Evolutionary conservation across 192 early-diverging fungal genomes (phyloP).

Genomic region (Coemansia sp.): DNA sequence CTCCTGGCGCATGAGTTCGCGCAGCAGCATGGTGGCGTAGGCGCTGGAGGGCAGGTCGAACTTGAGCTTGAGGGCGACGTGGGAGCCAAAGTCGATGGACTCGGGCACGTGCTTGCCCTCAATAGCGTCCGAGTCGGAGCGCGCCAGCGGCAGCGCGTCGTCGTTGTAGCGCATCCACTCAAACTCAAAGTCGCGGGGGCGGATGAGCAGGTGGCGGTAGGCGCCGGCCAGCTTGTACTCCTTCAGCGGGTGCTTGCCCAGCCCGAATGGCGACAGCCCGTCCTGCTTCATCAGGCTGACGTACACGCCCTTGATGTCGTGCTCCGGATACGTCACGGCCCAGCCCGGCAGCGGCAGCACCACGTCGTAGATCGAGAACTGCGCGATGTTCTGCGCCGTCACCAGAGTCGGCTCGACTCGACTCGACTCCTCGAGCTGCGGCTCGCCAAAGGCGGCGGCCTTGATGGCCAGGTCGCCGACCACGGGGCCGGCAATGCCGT

Average conservation of each 20-base stretch:
- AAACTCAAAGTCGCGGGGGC: slow-evolving; percentile 58
- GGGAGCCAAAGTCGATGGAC: slow-evolving; percentile 57
- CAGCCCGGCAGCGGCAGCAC: slow-evolving; percentile 89
- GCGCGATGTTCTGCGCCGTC: slow-evolving; percentile 60
- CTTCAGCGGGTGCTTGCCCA: slow-evolving; percentile 58
- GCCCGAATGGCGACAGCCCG: slow-evolving; percentile 61
- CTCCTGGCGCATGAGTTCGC: slow-evolving; percentile 75
- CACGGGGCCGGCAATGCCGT: slow-evolving; percentile 61
- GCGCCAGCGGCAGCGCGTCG: slow-evolving; percentile 51
- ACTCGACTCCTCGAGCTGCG: slow-evolving; percentile 12
- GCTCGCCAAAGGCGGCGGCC: slow-evolving; percentile 18
- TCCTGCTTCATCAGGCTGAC: slow-evolving; percentile 66
- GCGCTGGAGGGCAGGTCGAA: slow-evolving; percentile 77
- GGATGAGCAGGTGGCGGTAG: slow-evolving; percentile 61
- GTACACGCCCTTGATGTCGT: slow-evolving; percentile 67
- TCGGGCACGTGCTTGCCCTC: slow-evolving; percentile 45
- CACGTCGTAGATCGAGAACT: slow-evolving; percentile 82
- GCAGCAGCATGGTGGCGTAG: slow-evolving; percentile 97
- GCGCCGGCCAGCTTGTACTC: slow-evolving; percentile 63
- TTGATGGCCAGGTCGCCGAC: slow-evolving; percentile 81
- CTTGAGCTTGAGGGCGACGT: slow-evolving; percentile 66
- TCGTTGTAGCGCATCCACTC: slow-evolving; percentile 66
- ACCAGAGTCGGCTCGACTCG: slow-evolving; percentile 51
- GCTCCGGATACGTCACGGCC: slow-evolving; percentile 70
- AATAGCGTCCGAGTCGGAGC: slow-evolving; percentile 63